phyloP scores from a whole-genome alignment of 1,284 basidiomycete genomes.

The Heliocybe sulcata region DNA sequence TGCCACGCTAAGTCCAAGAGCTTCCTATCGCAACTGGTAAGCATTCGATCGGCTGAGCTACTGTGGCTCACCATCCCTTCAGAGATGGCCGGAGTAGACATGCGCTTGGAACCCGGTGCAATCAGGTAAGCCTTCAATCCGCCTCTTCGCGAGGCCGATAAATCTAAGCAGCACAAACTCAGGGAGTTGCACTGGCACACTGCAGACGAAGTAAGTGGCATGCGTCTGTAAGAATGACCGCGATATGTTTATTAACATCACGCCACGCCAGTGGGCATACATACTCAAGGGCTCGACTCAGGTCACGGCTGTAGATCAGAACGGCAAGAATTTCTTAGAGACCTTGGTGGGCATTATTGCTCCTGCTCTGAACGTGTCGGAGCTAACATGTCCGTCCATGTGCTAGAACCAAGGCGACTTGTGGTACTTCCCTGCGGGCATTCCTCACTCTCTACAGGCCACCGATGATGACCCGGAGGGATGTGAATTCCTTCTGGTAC shows the following conservation, averaged over 20 bases:
- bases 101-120: slow-evolving; percentile 60
- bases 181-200: slow-evolving; percentile 75
- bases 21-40: slow-evolving; percentile 57
- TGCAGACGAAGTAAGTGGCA: slow-evolving; percentile 45
- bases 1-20: slow-evolving; percentile 29
- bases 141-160: background rate
- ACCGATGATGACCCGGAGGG: slow-evolving; percentile 47
- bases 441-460: slow-evolving; percentile 50
- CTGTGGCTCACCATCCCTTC: slow-evolving; percentile 2
- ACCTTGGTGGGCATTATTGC: slow-evolving; percentile 36
- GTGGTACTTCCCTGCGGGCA: slow-evolving; percentile 67
- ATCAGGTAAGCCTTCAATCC: slow-evolving; percentile 36
- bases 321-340: slow-evolving; percentile 56
- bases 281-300: slow-evolving; percentile 60
- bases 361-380: background rate
- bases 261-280: slow-evolving; percentile 49
- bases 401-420: slow-evolving; percentile 26
- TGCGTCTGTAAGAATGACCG: background rate
- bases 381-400: background rate
- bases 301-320: slow-evolving; percentile 50
- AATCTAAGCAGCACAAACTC: background rate
- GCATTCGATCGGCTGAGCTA: slow-evolving; percentile 6
- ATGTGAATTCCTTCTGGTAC: slow-evolving; percentile 62
- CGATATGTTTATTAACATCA: background rate
- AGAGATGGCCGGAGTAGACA: slow-evolving; percentile 64